Base-by-base conservation (phyloP, 2,329 filamentous ascomycete genomes). In the Nigrospora sphaerica region DNA sequence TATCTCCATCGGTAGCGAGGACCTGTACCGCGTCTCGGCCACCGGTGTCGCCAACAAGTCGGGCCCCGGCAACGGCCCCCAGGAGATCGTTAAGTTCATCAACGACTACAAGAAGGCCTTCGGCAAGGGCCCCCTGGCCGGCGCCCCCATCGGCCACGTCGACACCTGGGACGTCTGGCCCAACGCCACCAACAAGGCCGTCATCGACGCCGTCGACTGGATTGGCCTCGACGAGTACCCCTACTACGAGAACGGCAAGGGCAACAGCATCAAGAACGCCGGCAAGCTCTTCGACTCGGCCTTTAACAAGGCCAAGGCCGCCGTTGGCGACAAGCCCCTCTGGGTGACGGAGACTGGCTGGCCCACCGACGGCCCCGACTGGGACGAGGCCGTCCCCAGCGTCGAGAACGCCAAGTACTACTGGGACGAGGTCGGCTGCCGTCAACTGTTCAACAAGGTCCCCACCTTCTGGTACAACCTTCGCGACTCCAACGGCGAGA, bases 291-390 rank as follows among this genome's bases (percentile, higher is more conserved):
- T 85, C 67, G 68, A 74, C 61, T 58, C 57, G 46, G 73, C 73
- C 38, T 75, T 65, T 57, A 56, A 72, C 40, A 66, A 67, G 44
- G 68, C 70, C 51, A 40, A 66, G 43, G 70, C 62, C 34, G 75
- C 72, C 40, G 71, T 73, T 54, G 61, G 62, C 28, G 71, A 68
- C 56, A 78, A 78, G 68, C 73, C 71, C 51, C 71, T 83, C 56
- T 80, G 80, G 74, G 69, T 82, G 40, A 80, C 78, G 17, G 81
- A 85, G 72, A 83, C 78, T 12, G 81, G 82, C 57, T 86, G 81
- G 81, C 82, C 83, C 43, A 68, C 71, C 42, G 65, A 61, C 33
- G 83, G 83, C 35, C 59, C 68, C 12, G 67, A 68, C 43, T 75
- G 73, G 64, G 78, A 79, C 44, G 54, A 73, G 62, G 81, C 77